Conservation (phyloP, 345 rosid species). For the Durio zibethinus region DNA sequence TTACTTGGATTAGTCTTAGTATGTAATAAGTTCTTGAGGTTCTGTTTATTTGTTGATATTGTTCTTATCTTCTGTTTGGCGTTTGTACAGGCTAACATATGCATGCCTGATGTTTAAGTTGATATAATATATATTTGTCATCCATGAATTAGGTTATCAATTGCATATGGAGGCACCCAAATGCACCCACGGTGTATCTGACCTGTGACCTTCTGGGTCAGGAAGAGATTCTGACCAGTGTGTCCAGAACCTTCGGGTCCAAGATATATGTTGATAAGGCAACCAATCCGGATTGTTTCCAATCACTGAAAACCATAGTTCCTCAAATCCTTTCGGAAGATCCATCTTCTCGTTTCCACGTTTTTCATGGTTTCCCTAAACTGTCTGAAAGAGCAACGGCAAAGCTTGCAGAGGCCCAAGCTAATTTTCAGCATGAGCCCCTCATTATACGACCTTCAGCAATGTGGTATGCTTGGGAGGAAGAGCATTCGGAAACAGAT, state of each 20-base stretch:
- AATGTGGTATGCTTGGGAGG: constrained; percentile 80
- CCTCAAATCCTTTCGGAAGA: constrained; percentile 68
- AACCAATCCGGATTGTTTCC: constrained; percentile 46
- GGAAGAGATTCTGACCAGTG: constrained; percentile 60
- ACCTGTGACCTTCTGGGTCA: constrained; percentile 79
- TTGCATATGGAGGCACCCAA: constrained; percentile 89
- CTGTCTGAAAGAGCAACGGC: constrained; percentile 61
- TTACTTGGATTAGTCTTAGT: neutral
- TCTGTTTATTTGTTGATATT: neutral
- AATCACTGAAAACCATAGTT: constrained; percentile 39
- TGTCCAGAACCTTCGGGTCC: constrained; percentile 70
- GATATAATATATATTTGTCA: neutral
- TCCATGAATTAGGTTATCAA: constrained; percentile 53
- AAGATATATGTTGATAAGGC: constrained; percentile 67
- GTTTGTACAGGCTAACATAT: neutral
- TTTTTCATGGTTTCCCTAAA: constrained; percentile 73
- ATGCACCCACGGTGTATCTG: constrained; percentile 60
- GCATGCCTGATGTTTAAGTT: neutral
- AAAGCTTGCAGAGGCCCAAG: constrained; percentile 61
- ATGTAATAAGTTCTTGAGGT: neutral
- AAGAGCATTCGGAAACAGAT: constrained; percentile 33
- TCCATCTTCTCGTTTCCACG: constrained; percentile 62
- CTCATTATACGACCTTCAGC: constrained; percentile 79
- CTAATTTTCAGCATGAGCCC: constrained; percentile 57
- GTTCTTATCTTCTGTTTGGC: neutral